phyloP scores from a whole-genome alignment of 352 stramenopile genomes.

The Peronospora farinosa region DNA sequence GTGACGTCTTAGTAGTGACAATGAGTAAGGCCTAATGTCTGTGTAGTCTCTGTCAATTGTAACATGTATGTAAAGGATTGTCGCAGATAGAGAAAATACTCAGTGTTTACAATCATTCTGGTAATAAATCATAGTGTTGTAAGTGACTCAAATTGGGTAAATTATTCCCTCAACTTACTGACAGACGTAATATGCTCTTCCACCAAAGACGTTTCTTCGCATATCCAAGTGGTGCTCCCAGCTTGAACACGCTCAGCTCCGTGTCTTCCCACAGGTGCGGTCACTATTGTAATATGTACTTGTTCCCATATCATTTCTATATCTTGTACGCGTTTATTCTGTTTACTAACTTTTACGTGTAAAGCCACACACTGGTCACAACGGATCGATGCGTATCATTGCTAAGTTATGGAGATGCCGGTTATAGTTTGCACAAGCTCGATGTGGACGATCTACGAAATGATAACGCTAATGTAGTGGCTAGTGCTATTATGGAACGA shows the following conservation, averaged over 20 bases:
- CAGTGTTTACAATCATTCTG: no score
- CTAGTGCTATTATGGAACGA: conserved; percentile 40
- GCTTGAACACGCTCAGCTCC: conserved; percentile 43
- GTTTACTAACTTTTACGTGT: not conserved
- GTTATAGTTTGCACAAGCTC: conserved; percentile 40
- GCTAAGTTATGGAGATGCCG: conserved; percentile 28
- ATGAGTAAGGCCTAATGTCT: no score
- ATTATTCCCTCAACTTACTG: not conserved
- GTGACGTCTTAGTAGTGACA: no score
- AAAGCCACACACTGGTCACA: conserved; percentile 57
- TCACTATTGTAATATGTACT: not conserved
- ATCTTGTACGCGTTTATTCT: not conserved
- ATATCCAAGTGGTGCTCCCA: conserved; percentile 47
- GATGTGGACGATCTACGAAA: conserved; percentile 23
- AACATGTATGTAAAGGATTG: no score
- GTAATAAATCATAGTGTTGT: not conserved
- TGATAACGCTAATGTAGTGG: conserved; percentile 36
- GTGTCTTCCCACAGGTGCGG: conserved; percentile 33
- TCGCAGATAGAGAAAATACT: no score
- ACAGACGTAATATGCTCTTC: conserved; percentile 22
- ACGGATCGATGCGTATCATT: conserved; percentile 56
- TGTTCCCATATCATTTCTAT: not conserved
- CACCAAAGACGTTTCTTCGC: conserved; percentile 65
- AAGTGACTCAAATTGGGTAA: not conserved
- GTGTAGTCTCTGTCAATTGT: no score